Conservation (phyloP, 2,329 filamentous ascomycete species). For the Clonostachys chloroleuca region DNA sequence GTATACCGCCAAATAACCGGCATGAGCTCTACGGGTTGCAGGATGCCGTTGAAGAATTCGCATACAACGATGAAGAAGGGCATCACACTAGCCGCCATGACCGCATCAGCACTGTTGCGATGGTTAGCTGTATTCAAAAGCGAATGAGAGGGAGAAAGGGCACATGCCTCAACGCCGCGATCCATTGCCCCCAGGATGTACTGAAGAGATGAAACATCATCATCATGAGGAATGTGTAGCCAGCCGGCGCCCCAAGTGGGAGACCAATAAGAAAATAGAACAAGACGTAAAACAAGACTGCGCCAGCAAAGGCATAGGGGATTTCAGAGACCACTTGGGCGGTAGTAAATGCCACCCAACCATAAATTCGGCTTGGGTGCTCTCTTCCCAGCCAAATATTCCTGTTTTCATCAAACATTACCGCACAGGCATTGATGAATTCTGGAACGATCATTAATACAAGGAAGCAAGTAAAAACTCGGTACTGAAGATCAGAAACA, state of each 20-base stretch:
- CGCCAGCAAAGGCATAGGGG: conserved; percentile 57
- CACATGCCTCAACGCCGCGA: conserved; percentile 75
- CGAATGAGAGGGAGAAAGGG: conserved; percentile 57
- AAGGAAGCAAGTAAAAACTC: conserved; percentile 69
- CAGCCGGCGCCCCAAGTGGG: conserved; percentile 54
- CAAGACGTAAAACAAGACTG: conserved; percentile 52
- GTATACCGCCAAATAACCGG: conserved; percentile 73
- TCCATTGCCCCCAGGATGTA: conserved; percentile 58
- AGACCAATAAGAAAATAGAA: conserved; percentile 71
- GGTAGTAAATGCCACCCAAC: conserved; percentile 62
- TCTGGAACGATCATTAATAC: conserved; percentile 66
- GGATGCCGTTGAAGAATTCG: conserved; percentile 64
- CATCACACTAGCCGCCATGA: conserved; percentile 6
- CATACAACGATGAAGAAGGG: conserved; percentile 69
- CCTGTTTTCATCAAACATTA: conserved; percentile 69
- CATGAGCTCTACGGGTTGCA: conserved; percentile 27
- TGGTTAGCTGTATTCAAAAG: conserved; percentile 66
- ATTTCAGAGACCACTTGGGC: conserved; percentile 62
- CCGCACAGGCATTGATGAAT: conserved; percentile 65
- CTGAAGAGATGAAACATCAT: conserved; percentile 72
- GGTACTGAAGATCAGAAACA: conserved; percentile 65
- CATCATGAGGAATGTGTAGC: conserved; percentile 63
- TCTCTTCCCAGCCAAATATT: conserved; percentile 65
- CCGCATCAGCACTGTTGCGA: conserved; percentile 53
- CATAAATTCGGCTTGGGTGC: conserved; percentile 63